Percentiles rank a stretch among this genome's conserved stretches.
These are phyloP conservation scores for Cercospora nicotianae DNA, from an alignment of 2,329 filamentous ascomycete genomes.

Conservation along the genomic window DNA sequence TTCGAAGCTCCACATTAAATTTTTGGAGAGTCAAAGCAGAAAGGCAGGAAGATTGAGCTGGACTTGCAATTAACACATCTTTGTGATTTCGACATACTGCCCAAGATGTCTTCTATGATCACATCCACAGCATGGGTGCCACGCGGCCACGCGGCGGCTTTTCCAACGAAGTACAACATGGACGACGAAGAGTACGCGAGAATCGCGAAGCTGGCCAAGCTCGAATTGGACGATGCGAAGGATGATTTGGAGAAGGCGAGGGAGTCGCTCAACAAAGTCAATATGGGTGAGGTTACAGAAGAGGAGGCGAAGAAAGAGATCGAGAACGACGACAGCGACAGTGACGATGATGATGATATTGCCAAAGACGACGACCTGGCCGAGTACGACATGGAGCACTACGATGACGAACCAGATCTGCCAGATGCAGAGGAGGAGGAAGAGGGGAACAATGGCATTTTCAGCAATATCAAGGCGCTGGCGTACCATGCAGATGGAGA, in stretches of 20 bases:
- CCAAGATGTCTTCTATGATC: conserved; percentile 55
- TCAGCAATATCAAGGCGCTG: conserved; percentile 89
- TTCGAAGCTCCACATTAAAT: conserved; percentile 9
- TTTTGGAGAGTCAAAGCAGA: neutral
- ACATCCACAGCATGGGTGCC: conserved; percentile 56
- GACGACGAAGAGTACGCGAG: conserved; percentile 54
- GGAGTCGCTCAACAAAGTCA: conserved; percentile 40
- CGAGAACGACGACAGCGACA: conserved; percentile 43
- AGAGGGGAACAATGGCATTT: conserved; percentile 66
- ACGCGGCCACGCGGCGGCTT: conserved; percentile 52
- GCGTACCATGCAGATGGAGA: conserved; percentile 93
- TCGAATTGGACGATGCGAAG: conserved; percentile 86
- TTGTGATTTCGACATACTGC: neutral
- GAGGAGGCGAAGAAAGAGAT: conserved; percentile 75
- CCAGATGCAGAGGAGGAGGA: conserved; percentile 63
- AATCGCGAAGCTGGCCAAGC: conserved; percentile 53
- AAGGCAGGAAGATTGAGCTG: neutral
- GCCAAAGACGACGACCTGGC: conserved; percentile 78
- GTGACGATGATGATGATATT: conserved; percentile 30
- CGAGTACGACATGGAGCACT: conserved; percentile 94
- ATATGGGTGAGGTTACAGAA: conserved; percentile 26
- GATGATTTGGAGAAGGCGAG: conserved; percentile 77
- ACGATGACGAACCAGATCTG: conserved; percentile 67
- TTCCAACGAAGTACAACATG: conserved; percentile 52
- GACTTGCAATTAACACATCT: no score